phyloP scores from a whole-genome alignment of 192 early-diverging fungal species.

The Helicostylum pulchrum region DNA sequence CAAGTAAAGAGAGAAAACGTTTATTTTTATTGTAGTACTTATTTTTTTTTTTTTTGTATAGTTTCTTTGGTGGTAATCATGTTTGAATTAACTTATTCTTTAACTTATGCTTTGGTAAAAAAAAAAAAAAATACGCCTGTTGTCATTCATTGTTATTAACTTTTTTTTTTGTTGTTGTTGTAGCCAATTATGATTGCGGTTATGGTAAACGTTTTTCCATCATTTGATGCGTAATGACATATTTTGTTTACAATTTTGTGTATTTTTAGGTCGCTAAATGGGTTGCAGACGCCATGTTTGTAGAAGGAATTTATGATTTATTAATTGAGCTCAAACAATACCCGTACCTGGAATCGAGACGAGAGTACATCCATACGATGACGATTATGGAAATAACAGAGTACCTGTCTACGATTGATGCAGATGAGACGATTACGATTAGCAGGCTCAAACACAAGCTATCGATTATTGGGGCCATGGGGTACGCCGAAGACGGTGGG shows the following conservation, averaged over 20 bases:
- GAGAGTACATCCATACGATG: constrained; percentile 63
- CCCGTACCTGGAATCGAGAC: constrained; percentile 75
- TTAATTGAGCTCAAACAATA: constrained; percentile 67
- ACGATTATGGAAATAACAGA: constrained; percentile 65
- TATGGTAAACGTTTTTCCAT: constrained; percentile 14
- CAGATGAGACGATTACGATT: constrained; percentile 59
- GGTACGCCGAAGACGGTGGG: constrained; percentile 68
- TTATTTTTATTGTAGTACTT: background rate
- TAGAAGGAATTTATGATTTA: constrained; percentile 68
- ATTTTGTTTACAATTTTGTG: constrained; percentile 16
- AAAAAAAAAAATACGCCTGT: no score
- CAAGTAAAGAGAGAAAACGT: constrained; percentile 36
- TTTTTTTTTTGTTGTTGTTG: constrained; percentile 3
- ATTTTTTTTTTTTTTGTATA: constrained; percentile 5
- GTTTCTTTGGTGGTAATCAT: constrained; percentile 93
- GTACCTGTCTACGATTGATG: constrained; percentile 64
- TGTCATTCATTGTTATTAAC: background rate
- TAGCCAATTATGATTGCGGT: constrained; percentile 38
- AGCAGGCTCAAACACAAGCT: constrained; percentile 54
- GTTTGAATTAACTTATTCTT: constrained; percentile 96
- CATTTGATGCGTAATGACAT: background rate
- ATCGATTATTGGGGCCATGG: constrained; percentile 47
- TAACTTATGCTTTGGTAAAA: constrained; percentile 75
- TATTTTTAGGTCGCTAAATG: constrained; percentile 52
- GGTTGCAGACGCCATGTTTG: constrained; percentile 68